Evolutionary conservation across 177 flowering plant species (phyloP).

Genomic region (Telopea speciosissima): DNA sequence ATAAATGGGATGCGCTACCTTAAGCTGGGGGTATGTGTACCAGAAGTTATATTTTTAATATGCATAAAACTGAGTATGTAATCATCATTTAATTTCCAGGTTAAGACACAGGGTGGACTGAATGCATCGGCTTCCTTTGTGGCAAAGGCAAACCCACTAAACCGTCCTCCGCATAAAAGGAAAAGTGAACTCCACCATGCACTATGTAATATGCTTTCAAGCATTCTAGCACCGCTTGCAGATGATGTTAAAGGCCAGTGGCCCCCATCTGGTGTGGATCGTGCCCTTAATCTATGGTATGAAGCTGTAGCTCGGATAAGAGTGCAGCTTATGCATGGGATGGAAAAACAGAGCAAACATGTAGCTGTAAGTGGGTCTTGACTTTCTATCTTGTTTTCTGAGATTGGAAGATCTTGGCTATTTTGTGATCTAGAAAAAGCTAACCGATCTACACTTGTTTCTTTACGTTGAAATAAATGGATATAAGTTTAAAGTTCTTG

Average conservation of each 20-base stretch:
- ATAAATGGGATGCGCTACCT: slow-evolving; percentile 99
- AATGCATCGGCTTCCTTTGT: slow-evolving; percentile 99
- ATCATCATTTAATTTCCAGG: background rate
- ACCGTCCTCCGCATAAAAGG: slow-evolving; percentile 83
- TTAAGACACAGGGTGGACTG: slow-evolving; percentile 77
- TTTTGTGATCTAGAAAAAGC: background rate
- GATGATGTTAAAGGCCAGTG: slow-evolving; percentile 96
- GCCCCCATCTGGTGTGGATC: slow-evolving; percentile 94
- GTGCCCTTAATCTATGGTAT: slow-evolving; percentile 89
- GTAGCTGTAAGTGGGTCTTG: slow-evolving; percentile 64
- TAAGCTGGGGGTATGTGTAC: slow-evolving; percentile 82
- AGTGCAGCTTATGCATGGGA: slow-evolving; percentile 79
- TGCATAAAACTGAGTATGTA: background rate
- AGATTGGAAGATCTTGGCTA: background rate
- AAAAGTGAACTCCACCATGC: slow-evolving; percentile 99
- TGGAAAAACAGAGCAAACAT: slow-evolving; percentile 99
- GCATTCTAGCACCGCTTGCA: slow-evolving; percentile 93
- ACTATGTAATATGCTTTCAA: slow-evolving; percentile 96
- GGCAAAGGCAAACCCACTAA: slow-evolving; percentile 96
- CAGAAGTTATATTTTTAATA: background rate
- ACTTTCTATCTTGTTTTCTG: background rate
- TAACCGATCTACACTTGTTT: background rate
- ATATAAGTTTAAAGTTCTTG: too few species aligned
- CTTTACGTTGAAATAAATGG: background rate
- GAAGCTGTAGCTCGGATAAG: slow-evolving; percentile 94